Evolutionary conservation across 768 basidiomycete genomes (phyloP).

Genomic region (Cubamyces sp.): DNA sequence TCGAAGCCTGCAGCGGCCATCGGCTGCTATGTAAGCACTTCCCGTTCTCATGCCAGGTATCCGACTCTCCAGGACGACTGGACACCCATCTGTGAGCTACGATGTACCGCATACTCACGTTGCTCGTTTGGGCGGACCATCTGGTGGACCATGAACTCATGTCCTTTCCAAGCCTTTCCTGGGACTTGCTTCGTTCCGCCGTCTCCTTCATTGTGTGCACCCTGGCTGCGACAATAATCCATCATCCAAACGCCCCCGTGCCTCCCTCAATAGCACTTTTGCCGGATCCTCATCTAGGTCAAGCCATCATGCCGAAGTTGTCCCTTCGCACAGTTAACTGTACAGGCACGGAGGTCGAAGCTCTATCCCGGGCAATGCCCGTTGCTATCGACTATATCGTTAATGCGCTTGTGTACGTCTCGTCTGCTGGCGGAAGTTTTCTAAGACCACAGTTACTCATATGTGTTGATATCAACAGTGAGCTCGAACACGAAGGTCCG

Average conservation of each 20-base stretch:
- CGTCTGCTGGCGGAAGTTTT: not conserved
- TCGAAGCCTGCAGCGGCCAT: no score
- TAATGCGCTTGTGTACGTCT: slow-evolving; percentile 1
- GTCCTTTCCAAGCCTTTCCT: not conserved
- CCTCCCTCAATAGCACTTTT: not conserved
- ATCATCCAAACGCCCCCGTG: not conserved
- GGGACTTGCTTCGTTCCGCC: not conserved
- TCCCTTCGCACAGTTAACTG: not conserved
- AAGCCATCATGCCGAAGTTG: not conserved
- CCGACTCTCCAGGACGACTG: not conserved
- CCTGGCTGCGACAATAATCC: not conserved
- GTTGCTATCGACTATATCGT: not conserved
- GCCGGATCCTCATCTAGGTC: no score
- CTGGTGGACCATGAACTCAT: not conserved
- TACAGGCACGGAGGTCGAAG: not conserved
- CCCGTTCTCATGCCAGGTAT: not conserved
- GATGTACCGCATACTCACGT: not conserved
- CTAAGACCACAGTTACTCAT: no score
- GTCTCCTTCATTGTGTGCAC: not conserved
- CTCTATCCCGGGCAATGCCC: not conserved
- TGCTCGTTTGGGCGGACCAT: not conserved
- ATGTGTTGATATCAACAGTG: not conserved
- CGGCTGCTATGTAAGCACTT: not conserved
- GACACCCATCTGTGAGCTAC: no score
- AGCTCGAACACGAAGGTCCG: not conserved